Evolutionary conservation across 179 eudicot genomes (phyloP).

Genomic region (Spergularia azorica): DNA sequence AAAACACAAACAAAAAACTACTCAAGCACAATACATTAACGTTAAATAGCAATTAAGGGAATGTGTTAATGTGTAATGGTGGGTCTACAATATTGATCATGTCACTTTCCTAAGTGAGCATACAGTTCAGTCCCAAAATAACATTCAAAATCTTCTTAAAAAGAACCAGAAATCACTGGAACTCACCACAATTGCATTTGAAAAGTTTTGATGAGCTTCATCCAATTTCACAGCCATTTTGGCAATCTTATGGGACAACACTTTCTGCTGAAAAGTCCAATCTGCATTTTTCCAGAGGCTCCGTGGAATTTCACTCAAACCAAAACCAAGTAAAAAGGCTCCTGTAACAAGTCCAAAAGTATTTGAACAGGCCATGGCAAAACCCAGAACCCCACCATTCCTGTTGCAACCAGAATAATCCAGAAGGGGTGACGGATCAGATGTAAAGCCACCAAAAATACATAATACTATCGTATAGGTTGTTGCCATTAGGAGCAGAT

Average conservation of each 20-base stretch:
- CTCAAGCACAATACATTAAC: conserved; percentile 1
- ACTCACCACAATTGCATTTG: conserved; percentile 95
- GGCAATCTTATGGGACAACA: conserved; percentile 84
- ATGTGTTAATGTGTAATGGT: not conserved
- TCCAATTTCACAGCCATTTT: conserved; percentile 92
- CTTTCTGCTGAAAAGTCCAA: conserved; percentile 85
- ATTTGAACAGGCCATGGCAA: conserved; percentile 98
- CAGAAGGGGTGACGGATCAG: conserved; percentile 2
- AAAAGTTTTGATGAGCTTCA: conserved; percentile 88
- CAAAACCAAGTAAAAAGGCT: conserved; percentile 97
- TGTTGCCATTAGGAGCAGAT: not conserved
- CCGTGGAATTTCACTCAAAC: conserved; percentile 93
- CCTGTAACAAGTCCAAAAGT: conserved; percentile 99
- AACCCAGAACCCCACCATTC: conserved; percentile 66
- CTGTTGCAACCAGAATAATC: conserved; percentile 37
- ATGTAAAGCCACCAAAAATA: conserved; percentile 18
- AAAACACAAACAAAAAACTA: conserved; percentile 1
- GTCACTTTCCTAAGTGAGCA: not conserved
- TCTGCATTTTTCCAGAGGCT: conserved; percentile 94
- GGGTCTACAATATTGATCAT: not conserved
- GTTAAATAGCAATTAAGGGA: not conserved
- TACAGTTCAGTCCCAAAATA: not conserved
- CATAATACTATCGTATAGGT: not conserved
- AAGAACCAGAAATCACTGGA: not conserved
- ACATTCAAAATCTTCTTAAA: not conserved